Base-by-base conservation (phyloP, 139 green algal genomes). In the Pseudopediastrum boryanum region DNA sequence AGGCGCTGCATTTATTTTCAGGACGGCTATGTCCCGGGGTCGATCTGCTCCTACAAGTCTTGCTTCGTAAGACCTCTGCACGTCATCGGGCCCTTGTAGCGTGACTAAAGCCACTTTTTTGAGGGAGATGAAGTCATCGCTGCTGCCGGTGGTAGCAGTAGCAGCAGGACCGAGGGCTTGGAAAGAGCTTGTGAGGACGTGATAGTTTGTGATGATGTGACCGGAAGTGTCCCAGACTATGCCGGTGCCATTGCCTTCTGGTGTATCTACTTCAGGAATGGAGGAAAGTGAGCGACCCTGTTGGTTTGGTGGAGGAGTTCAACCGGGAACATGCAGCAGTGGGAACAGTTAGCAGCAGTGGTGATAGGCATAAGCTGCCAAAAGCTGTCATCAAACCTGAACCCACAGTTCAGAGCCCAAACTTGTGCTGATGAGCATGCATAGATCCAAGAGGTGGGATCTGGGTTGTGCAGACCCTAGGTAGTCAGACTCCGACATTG, bases 201-300 rank as follows among this genome's bases (percentile, higher is more conserved):
- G 81, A 74, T 86, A 88, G 77, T 85, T 71, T 51, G 64, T 81
- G 7, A 38, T 63, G n/a, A 75, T 67, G 76, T 97, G 84, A 25
- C 92, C 94, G 19, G 89, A 35, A 0, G 73, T 75, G 67, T 96
- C 90, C 89, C 88, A 96, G 0, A 98, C 74, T 46, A 97, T 90
- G 31, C 90, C 86, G 44, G 71, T 93, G 64, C 92, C 92, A 56
- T 96, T 96, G 69, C 92, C 92, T 75, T 94, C 88, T 36, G 92
- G 87, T 23, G 88, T 46, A 27, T 93, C 91, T 23, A 67, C 80
- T 31, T 89, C 77, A 31, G 81, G 58, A 4, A 78, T 70, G 19
- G 71, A 21, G n/a, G 36, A 54, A 25, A 56, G 23, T 16, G 25
- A 74, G 21, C 80, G 71, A 6, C 80, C 80, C 72, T 81, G 64